Conservation (phyloP, 139 green algal species). For the Dunaliella primolecta region DNA sequence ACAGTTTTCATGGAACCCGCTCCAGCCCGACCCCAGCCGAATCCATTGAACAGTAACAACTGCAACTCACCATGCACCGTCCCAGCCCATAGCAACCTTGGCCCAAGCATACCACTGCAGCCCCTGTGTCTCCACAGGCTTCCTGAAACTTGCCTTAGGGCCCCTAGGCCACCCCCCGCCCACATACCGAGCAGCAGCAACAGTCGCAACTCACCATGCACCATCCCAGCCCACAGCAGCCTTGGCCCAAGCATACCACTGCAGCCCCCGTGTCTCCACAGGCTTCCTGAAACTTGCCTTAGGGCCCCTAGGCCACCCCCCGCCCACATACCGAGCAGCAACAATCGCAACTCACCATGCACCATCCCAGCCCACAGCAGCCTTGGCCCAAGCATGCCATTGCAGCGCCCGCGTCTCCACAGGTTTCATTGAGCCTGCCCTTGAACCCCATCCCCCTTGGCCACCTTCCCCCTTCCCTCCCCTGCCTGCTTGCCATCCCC, state of each 20-base stretch:
- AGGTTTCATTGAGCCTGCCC: slow-evolving; percentile 16
- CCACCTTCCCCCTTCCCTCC: neutral
- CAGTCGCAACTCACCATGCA: slow-evolving; percentile 26
- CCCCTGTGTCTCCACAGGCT: too few relatives aligned
- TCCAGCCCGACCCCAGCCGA: too few relatives aligned
- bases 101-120: slow-evolving; percentile 68
- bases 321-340: too few relatives aligned
- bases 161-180: too few relatives aligned
- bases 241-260: slow-evolving; percentile 64
- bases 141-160: too few relatives aligned
- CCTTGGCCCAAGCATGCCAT: slow-evolving; percentile 63
- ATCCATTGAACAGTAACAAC: too few relatives aligned
- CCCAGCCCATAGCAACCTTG: slow-evolving; percentile 26
- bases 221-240: slow-evolving; percentile 26
- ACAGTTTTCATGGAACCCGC: slow-evolving; percentile 25
- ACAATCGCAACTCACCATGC: slow-evolving; percentile 23
- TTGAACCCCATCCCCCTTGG: neutral
- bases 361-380: slow-evolving; percentile 26
- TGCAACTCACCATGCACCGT: slow-evolving; percentile 6
- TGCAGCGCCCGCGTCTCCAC: slow-evolving; percentile 54
- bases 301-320: too few relatives aligned
- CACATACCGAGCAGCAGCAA: too few relatives aligned
- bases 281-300: too few relatives aligned
- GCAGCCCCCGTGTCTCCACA: slow-evolving; percentile 51
- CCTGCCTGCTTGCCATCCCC: neutral